These are phyloP conservation scores for Termitomyces sp. DNA, from an alignment of 768 basidiomycete genomes.

Conservation along the genomic window DNA sequence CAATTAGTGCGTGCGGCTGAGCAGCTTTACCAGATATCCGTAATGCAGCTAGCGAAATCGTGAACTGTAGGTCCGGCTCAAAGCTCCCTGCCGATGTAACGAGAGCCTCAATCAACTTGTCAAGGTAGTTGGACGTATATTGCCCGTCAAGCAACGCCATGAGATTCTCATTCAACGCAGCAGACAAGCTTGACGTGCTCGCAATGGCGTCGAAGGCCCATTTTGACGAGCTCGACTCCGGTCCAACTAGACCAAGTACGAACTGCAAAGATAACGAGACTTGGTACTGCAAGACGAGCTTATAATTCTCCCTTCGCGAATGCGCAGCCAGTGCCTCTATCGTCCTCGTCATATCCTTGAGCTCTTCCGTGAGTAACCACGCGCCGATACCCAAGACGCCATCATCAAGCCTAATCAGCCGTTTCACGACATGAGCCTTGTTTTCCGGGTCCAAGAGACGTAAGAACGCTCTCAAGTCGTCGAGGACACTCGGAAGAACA, in stretches of 20 bases:
- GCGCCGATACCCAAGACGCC: constrained; percentile 59
- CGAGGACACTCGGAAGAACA: constrained; percentile 57
- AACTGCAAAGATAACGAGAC: constrained; percentile 50
- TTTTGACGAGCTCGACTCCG: constrained; percentile 34
- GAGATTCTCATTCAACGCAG: constrained; percentile 40
- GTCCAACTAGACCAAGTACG: constrained; percentile 41
- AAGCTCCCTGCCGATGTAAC: constrained; percentile 25
- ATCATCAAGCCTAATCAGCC: constrained; percentile 56
- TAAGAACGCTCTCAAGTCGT: constrained; percentile 56
- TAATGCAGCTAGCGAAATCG: constrained; percentile 31
- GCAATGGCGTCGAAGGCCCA: constrained; percentile 47
- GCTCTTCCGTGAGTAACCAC: constrained; percentile 68
- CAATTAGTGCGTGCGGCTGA: constrained; percentile 12
- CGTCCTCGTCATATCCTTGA: constrained; percentile 46
- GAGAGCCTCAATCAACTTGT: constrained; percentile 35
- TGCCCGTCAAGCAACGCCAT: constrained; percentile 46
- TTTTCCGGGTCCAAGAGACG: constrained; percentile 54
- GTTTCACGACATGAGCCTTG: constrained; percentile 50
- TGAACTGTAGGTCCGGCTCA: constrained; percentile 28
- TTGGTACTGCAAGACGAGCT: constrained; percentile 44
- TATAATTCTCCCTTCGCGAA: constrained; percentile 30
- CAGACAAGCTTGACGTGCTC: constrained; percentile 41
- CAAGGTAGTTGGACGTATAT: constrained; percentile 43
- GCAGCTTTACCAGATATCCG: constrained; percentile 26
- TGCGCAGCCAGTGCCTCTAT: constrained; percentile 35